Base-by-base conservation (phyloP, 2,329 filamentous ascomycete species). In the Chlorencoelia australis region DNA sequence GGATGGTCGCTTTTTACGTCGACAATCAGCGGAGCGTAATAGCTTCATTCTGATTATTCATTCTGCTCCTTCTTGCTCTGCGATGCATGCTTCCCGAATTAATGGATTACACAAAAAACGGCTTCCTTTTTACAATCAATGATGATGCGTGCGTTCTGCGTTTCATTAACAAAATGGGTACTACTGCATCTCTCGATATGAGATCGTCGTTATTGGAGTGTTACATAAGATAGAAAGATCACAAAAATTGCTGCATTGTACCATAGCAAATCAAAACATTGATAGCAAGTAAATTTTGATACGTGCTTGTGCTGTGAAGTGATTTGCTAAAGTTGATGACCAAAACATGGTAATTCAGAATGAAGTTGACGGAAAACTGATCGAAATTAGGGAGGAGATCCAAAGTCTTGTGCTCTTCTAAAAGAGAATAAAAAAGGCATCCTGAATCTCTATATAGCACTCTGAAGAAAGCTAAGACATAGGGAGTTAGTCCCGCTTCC, bases 301-400 rank as follows among this genome's bases (percentile, higher is more conserved):
- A n/a, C n/a, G n/a, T n/a, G n/a, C n/a, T n/a, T n/a, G n/a, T n/a
- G n/a, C n/a, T n/a, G n/a, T n/a, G n/a, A n/a, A n/a, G n/a, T n/a
- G n/a, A n/a, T n/a, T n/a, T n/a, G n/a, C n/a, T n/a, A n/a, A n/a
- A n/a, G n/a, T n/a, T n/a, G n/a, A n/a, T n/a, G n/a, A n/a, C n/a
- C n/a, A n/a, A n/a, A n/a, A n/a, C n/a, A n/a, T n/a, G n/a, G n/a
- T n/a, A n/a, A n/a, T n/a, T n/a, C n/a, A n/a, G n/a, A n/a, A n/a
- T n/a, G n/a, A n/a, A n/a, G n/a, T n/a, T n/a, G n/a, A n/a, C n/a
- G n/a, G 16, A 30, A 15, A 26, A 9, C 27, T 24, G 6, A 15
- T 33, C 26, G 5, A 10, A 33, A 18, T 11, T 21, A 51, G 44
- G 46, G 46, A 8, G 46, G 70, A 67, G n/a, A n/a, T n/a, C n/a